phyloP scores from a whole-genome alignment of 768 basidiomycete genomes.

The Peribolospora kevripleyi region DNA sequence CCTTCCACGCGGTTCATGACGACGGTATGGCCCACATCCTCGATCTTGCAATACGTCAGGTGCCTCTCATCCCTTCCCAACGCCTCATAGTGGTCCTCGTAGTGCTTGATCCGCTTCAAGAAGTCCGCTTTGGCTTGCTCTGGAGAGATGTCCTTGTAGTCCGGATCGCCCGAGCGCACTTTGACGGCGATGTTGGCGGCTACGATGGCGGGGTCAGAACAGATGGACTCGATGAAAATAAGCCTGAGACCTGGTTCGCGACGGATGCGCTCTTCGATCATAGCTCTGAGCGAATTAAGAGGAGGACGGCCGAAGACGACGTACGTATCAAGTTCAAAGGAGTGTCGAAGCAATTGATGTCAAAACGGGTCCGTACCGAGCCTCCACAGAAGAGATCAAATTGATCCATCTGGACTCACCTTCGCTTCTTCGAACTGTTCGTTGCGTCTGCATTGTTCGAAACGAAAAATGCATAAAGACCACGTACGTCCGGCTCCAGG shows the following conservation, averaged over 20 bases:
- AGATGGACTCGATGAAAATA: constrained; percentile 84
- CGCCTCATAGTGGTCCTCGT: constrained; percentile 87
- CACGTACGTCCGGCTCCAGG: background rate
- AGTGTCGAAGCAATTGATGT: too few species aligned
- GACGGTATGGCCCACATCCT: constrained; percentile 62
- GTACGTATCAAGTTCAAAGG: too few species aligned
- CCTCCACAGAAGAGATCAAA: background rate
- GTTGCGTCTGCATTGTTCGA: constrained; percentile 48
- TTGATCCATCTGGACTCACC: constrained; percentile 24
- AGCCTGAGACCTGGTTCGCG: constrained; percentile 65
- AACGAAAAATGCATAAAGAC: background rate
- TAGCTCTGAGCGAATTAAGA: constrained; percentile 29
- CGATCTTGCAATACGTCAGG: constrained; percentile 70
- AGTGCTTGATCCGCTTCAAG: constrained; percentile 63
- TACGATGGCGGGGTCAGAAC: constrained; percentile 79
- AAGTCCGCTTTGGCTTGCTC: constrained; percentile 80
- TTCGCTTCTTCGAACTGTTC: constrained; percentile 56
- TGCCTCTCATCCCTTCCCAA: constrained; percentile 45
- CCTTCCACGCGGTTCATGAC: constrained; percentile 46
- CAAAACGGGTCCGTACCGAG: background rate
- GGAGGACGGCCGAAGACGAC: too few species aligned
- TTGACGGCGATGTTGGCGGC: constrained; percentile 92
- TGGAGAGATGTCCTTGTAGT: constrained; percentile 70
- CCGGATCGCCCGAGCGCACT: constrained; percentile 86
- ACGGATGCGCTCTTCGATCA: constrained; percentile 58